Evolutionary conservation across 1,284 basidiomycete species (phyloP).

Genomic region (Ganoderma multipileum): DNA sequence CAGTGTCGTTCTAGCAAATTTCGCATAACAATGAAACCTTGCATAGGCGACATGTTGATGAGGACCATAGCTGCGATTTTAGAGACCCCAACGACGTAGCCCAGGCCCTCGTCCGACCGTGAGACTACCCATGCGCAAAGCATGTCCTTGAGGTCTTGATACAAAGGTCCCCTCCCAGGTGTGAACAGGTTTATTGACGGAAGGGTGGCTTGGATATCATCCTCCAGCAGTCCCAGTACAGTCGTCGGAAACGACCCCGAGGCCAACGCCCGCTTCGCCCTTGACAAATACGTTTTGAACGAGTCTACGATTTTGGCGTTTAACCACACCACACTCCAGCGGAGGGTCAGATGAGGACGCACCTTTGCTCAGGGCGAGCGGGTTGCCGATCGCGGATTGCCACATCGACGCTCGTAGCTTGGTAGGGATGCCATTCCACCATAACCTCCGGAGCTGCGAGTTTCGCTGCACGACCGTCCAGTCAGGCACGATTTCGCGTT

Average conservation of each 20-base stretch:
- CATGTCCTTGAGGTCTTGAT: slow-evolving; percentile 87
- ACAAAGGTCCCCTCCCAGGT: slow-evolving; percentile 79
- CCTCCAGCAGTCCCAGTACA: slow-evolving; percentile 77
- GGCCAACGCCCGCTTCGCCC: slow-evolving; percentile 77
- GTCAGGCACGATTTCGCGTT: slow-evolving; percentile 82
- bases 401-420: slow-evolving; percentile 88
- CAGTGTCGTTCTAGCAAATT: slow-evolving; percentile 91
- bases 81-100: slow-evolving; percentile 75
- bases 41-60: slow-evolving; percentile 82
- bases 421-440: slow-evolving; percentile 94
- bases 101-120: slow-evolving; percentile 86
- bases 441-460: slow-evolving; percentile 72
- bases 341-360: slow-evolving; percentile 20
- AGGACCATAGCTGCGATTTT: slow-evolving; percentile 90
- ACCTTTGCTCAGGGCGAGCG: slow-evolving; percentile 89
- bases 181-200: slow-evolving; percentile 90
- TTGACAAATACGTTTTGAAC: slow-evolving; percentile 74
- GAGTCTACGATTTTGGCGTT: slow-evolving; percentile 58
- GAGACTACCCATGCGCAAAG: slow-evolving; percentile 92
- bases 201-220: slow-evolving; percentile 84
- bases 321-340: neutral
- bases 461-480: slow-evolving; percentile 81
- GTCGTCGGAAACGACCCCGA: slow-evolving; percentile 78
- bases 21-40: slow-evolving; percentile 87
- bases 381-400: slow-evolving; percentile 90